Percentiles rank a stretch among this genome's conserved stretches.
Evolutionary conservation across 2,329 filamentous ascomycete genomes (phyloP).

Genomic region (Phyllosticta capitalensis): DNA sequence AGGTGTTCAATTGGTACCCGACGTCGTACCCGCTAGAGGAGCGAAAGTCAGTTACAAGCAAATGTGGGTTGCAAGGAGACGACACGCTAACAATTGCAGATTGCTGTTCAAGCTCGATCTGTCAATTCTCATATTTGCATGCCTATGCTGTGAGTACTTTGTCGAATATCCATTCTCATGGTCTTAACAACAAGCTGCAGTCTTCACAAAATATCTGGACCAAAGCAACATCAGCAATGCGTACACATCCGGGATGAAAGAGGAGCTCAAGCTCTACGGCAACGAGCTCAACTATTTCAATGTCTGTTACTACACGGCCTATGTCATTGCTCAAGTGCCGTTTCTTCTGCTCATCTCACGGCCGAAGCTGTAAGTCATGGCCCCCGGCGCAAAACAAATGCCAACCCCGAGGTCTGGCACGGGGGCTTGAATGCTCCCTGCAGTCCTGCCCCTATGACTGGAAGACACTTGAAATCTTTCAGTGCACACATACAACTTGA

Average conservation of each 20-base stretch:
- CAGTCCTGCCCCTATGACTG: neutral
- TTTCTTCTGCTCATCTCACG: constrained; percentile 26
- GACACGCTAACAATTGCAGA: constrained; percentile 14
- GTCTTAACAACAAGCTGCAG: constrained; percentile 12
- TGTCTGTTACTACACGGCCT: constrained; percentile 22
- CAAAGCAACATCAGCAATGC: constrained; percentile 22
- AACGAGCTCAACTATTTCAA: constrained; percentile 23
- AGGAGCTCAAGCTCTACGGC: constrained; percentile 20
- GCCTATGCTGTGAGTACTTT: constrained; percentile 25
- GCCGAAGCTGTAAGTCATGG: constrained; percentile 18
- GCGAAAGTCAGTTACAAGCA: constrained; percentile 19
- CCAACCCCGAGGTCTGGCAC: too few relatives aligned
- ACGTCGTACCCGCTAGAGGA: constrained; percentile 26
- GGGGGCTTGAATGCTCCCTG: too few relatives aligned
- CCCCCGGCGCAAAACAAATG: neutral
- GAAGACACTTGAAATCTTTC: neutral
- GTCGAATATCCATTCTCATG: neutral
- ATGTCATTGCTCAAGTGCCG: constrained; percentile 23
- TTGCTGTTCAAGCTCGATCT: constrained; percentile 27
- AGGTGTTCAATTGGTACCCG: constrained; percentile 25
- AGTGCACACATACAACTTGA: neutral
- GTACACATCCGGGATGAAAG: constrained; percentile 25
- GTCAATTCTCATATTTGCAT: constrained; percentile 28
- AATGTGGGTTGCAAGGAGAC: constrained; percentile 14
- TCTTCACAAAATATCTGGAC: constrained; percentile 29